A percentile compares a stretch with the other conserved stretches of the same genome.
Conservation (phyloP, 345 rosid species). For the Ailanthus altissimus region DNA sequence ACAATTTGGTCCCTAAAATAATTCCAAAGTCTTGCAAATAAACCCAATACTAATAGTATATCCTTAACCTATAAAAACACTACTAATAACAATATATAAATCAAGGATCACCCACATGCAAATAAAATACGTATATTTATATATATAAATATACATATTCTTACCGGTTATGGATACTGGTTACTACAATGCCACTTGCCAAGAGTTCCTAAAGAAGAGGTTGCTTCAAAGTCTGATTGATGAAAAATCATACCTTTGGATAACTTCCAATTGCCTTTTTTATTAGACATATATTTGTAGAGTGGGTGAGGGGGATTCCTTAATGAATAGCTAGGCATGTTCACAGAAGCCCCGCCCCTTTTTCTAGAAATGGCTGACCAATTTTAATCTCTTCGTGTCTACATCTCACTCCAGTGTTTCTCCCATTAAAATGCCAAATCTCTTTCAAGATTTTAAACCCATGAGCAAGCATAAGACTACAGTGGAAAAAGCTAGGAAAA, state of each 20-base stretch:
- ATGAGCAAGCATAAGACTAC: slow-evolving; percentile 1
- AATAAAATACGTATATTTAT: no score
- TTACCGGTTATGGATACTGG: no score
- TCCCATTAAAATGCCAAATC: slow-evolving; percentile 13
- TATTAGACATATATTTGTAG: not conserved
- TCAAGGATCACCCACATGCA: no score
- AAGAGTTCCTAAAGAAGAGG: not conserved
- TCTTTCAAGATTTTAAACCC: not conserved
- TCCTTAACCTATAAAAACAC: no score
- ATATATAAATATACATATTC: no score
- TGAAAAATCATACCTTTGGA: not conserved
- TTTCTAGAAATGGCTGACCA: slow-evolving; percentile 7
- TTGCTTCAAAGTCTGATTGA: not conserved
- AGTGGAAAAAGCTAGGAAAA: not conserved
- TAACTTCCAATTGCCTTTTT: not conserved
- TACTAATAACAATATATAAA: no score
- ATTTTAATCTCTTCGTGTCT: slow-evolving; percentile 7
- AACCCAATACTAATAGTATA: no score
- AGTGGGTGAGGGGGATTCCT: not conserved
- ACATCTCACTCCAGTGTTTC: slow-evolving; percentile 12
- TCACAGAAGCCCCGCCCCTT: not conserved
- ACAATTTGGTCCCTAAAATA: no score
- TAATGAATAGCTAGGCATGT: slow-evolving; percentile 11
- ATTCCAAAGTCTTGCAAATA: no score
- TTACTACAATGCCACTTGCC: not conserved